phyloP scores from a whole-genome alignment of 495 filamentous ascomycete genomes.

The Lophium mytilinum region DNA sequence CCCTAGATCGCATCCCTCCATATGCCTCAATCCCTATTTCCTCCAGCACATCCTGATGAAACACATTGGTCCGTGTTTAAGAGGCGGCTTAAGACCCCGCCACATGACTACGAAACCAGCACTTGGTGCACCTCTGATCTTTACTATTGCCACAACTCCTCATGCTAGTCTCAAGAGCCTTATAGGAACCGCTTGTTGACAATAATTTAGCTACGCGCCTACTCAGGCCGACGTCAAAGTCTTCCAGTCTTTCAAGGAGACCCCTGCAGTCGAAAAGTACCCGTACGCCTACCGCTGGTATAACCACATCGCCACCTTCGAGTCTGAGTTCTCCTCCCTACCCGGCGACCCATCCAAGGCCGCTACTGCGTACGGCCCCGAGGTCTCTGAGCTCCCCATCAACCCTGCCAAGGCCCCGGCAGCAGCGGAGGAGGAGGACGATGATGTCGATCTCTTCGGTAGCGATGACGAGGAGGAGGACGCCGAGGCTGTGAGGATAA shows the following conservation, averaged over 20 bases:
- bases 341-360: slow-evolving; percentile 83
- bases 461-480: slow-evolving; percentile 90
- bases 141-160: slow-evolving; percentile 14
- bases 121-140: slow-evolving; percentile 78
- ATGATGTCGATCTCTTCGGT: slow-evolving; percentile 84
- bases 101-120: slow-evolving; percentile 75
- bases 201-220: slow-evolving; percentile 56
- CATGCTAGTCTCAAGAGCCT: not conserved
- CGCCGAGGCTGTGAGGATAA: slow-evolving; percentile 68
- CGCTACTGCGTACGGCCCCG: slow-evolving; percentile 87
- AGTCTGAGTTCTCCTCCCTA: slow-evolving; percentile 83
- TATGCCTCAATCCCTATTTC: slow-evolving; percentile 7
- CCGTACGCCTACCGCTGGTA: slow-evolving; percentile 95
- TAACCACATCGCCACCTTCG: slow-evolving; percentile 90
- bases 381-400: slow-evolving; percentile 59
- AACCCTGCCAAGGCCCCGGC: slow-evolving; percentile 82
- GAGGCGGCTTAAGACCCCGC: slow-evolving; percentile 97
- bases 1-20: not conserved
- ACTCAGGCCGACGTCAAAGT: slow-evolving; percentile 92
- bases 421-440: slow-evolving; percentile 55
- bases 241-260: slow-evolving; percentile 77
- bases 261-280: slow-evolving; percentile 76
- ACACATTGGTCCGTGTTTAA: slow-evolving; percentile 98
- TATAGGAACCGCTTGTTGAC: slow-evolving; percentile 5
- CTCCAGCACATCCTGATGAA: slow-evolving; percentile 57